Evolutionary conservation across 805 yeast species (phyloP), one percentile per base, ranked within the genome.

Genomic region (Priceomyces fermenticarens): DNA sequence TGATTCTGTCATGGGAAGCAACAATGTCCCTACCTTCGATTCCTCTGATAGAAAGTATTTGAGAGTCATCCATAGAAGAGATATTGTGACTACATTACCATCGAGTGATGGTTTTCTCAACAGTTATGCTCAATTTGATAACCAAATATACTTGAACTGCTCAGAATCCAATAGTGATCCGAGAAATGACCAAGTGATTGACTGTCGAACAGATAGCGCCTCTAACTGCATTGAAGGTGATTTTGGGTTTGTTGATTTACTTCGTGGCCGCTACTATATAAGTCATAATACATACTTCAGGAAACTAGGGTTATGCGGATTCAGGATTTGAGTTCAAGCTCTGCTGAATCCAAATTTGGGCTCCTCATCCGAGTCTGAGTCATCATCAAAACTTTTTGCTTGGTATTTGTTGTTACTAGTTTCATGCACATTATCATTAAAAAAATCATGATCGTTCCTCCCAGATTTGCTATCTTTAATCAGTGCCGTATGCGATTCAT

Each of bases 241-340:
- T 34, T 57, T 62, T 41, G 30, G 35, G 4, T 17, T 44, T 4
- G 43, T 47, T 40, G 44, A 38, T 40, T 32, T 35, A 26, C 30
- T 30, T 11, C 34, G 42, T 29, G 43, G 43, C 26, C 51, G 54
- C 30, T 58, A 62, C 50, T 54, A 60, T 38, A 57, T 57, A 27
- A 58, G 51, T 28, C 74, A 68, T 45, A 60, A 58, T 27, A 62
- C 67, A 8, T 69, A 69, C 43, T 67, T 69, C 41, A 56, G 73
- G 35, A 53, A 45, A 25, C 41, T 68, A 54, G 73, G 73, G 0
- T 42, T 58, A 4, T 65, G 70, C 45, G 62, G 67, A 33, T 39
- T 54, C 23, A 36, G 17, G 20, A 29, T 40, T 10, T 26, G 25
- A 20, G 29, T 32, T 32, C 25, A 40, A 13, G 32, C 23, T 40